phyloP scores from a whole-genome alignment of 2,329 filamentous ascomycete species.

The Dichotomopilus funicola region DNA sequence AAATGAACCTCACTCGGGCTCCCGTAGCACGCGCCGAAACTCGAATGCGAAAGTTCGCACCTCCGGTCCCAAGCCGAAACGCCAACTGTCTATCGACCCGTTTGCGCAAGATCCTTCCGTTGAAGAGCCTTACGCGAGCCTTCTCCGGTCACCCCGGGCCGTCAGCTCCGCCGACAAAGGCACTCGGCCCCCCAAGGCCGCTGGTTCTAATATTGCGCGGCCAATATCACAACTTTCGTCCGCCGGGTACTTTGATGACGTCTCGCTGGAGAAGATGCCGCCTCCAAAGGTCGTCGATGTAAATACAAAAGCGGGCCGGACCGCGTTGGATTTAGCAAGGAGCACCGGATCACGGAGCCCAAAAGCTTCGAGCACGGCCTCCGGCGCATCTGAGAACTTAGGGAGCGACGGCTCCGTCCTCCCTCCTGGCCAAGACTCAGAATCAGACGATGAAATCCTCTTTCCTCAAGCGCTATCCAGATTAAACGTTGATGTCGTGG shows the following conservation, averaged over 20 bases:
- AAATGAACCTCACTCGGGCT: conserved; percentile 6
- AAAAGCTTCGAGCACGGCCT: conserved; percentile 13
- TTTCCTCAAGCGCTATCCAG: conserved; percentile 52
- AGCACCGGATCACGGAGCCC: conserved; percentile 20
- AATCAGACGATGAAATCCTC: conserved; percentile 29
- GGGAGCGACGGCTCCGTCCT: conserved; percentile 18
- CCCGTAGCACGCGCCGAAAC: conserved; percentile 26
- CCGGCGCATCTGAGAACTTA: conserved; percentile 20
- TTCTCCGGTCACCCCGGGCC: conserved; percentile 28
- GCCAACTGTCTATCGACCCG: conserved; percentile 30
- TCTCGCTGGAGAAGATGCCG: conserved; percentile 31
- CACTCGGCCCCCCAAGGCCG: conserved; percentile 21
- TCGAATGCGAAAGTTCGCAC: conserved; percentile 31
- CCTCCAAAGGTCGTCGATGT: conserved; percentile 24
- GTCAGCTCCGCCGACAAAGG: conserved; percentile 17
- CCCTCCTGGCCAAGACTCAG: conserved; percentile 20
- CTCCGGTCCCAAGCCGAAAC: conserved; percentile 26
- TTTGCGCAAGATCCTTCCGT: conserved; percentile 23
- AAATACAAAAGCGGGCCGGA: conserved; percentile 19
- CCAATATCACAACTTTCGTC: conserved; percentile 32
- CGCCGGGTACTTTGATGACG: conserved; percentile 29
- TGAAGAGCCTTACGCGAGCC: conserved; percentile 27
- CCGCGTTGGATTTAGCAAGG: conserved; percentile 17
- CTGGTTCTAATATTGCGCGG: conserved; percentile 24
- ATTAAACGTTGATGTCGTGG: conserved; percentile 49